These are phyloP conservation scores for Komagataella ulmi DNA, from an alignment of 805 yeast species.

Conservation along the genomic window DNA sequence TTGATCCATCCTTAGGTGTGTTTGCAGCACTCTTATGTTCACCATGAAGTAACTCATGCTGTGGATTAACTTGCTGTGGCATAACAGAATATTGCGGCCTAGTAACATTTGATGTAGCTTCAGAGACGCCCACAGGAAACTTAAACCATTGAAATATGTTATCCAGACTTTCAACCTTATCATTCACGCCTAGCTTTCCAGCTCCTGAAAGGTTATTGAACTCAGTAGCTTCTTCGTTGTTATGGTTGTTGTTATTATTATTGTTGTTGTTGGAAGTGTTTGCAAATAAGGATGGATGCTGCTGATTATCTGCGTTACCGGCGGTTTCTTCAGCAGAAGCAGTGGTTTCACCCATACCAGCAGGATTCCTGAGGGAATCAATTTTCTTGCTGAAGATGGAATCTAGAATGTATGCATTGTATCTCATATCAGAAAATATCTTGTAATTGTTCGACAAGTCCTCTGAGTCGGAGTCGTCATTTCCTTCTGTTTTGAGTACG, in stretches of 20 bases:
- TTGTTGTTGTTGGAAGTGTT: background rate
- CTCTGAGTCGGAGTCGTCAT: slow-evolving; percentile 8
- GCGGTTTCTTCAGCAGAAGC: background rate
- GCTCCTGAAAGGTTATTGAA: background rate
- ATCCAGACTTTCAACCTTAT: slow-evolving; percentile 4
- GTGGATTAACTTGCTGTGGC: background rate
- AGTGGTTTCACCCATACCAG: background rate
- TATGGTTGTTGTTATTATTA: background rate
- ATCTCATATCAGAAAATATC: slow-evolving; percentile 17
- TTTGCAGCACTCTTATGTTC: background rate
- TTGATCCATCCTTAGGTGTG: background rate
- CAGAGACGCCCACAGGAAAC: slow-evolving; percentile 3
- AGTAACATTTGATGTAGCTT: background rate
- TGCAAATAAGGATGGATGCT: background rate
- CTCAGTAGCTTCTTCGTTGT: background rate
- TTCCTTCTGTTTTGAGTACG: slow-evolving; percentile 7
- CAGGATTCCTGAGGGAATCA: slow-evolving; percentile 2
- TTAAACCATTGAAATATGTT: slow-evolving; percentile 7
- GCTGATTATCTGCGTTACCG: background rate
- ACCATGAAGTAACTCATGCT: background rate
- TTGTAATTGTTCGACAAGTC: slow-evolving; percentile 15
- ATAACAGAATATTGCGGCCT: background rate
- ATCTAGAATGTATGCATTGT: slow-evolving; percentile 13
- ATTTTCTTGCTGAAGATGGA: slow-evolving; percentile 14
- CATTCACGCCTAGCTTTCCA: background rate